Base-by-base conservation (phyloP, 371 early-diverging fungal species). In the Syncephalis plumigaleata region DNA sequence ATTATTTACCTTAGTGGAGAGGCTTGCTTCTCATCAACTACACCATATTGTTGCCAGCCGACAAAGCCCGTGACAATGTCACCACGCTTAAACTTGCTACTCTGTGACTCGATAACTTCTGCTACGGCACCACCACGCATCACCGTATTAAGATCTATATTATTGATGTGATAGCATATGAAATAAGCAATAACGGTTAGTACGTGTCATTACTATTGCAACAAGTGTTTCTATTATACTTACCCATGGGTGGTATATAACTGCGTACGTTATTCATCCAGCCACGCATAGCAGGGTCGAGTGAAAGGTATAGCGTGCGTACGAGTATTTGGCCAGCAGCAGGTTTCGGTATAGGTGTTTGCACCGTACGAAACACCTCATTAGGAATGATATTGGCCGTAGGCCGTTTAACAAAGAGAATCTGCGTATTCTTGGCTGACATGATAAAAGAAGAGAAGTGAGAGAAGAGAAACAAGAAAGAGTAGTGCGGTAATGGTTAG, bases 31-130 rank as follows among this genome's bases (percentile, higher is more conserved):
- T 54, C 58, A 25, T 62, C 55, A 13, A 66, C 23, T 25, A 70
- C 49, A 4, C 61, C 58, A 52, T 68, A 71, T 46, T 64, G 54
- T 49, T 66, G 67, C 71, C 74, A 78, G 4, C 63, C 61, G 24
- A 60, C 27, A n/a, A 42, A 31, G n/a, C 60, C 65, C 3, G 58
- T 39, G 25, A 72, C 64, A 15, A 66, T 47, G 43, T 70, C 68
- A 43, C 74, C 74, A 4, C 50, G 63, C 36, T 56, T 57, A 58
- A 59, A 66, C 31, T 61, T 56, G n/a, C 46, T 25, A 53, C 49
- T 54, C 47, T 53, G 55, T 15, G 70, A 66, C 43, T 61, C 55
- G 52, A 70, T 50, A 48, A 78, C 79, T 49, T 65, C 55, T n/a
- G 55, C 64, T 25, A 73, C 63, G 27, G 58, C 63, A 9, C 65